phyloP scores from a whole-genome alignment of 495 filamentous ascomycete species.

The Xylaria sp. region DNA sequence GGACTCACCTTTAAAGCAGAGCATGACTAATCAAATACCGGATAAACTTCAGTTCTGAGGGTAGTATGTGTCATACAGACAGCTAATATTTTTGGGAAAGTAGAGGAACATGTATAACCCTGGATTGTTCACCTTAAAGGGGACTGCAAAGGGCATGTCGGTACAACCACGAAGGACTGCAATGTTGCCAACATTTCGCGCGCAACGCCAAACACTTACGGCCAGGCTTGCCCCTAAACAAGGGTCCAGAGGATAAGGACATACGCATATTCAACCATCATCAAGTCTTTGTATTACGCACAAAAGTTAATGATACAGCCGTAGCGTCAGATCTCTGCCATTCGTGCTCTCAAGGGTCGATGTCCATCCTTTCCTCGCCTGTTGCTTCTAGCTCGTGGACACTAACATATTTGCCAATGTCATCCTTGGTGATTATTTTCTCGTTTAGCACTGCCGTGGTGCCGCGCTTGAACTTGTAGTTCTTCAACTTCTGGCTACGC shows the following conservation, averaged over 20 bases:
- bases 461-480: conserved; percentile 86
- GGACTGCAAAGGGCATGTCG: neutral
- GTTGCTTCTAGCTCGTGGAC: conserved; percentile 79
- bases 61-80: neutral
- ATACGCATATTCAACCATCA: neutral
- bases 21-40: neutral
- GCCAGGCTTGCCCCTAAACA: neutral
- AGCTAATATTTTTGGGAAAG: neutral
- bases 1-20: neutral
- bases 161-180: neutral
- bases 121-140: neutral
- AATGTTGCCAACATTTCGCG: conserved; percentile 1
- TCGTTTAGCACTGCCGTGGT: conserved; percentile 94
- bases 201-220: neutral
- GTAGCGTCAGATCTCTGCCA: conserved; percentile 16
- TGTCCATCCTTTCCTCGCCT: conserved; percentile 92
- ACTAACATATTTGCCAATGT: conserved; percentile 93
- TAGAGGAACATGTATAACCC: neutral
- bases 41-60: neutral
- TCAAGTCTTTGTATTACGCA: conserved; percentile 25
- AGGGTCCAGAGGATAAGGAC: neutral
- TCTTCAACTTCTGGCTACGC: conserved; percentile 86
- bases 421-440: conserved; percentile 88
- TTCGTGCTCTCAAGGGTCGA: conserved; percentile 67
- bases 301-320: conserved; percentile 25